Percentiles rank a stretch among this genome's conserved stretches.
phyloP scores from a whole-genome alignment of 2,329 filamentous ascomycete species.

The Monosporascus cannonballus region DNA sequence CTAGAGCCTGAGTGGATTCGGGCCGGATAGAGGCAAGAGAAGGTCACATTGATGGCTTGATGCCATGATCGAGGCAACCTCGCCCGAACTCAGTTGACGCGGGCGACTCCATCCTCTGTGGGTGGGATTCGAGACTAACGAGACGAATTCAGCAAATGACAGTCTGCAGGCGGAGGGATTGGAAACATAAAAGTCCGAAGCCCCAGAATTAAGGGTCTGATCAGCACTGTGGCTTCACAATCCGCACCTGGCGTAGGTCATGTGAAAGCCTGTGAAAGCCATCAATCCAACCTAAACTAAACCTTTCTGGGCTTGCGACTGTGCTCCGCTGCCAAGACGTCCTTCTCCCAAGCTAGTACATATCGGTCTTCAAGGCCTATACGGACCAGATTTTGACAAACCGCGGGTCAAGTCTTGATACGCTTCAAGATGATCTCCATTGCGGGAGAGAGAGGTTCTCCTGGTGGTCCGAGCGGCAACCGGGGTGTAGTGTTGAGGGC shows the following conservation, averaged over 20 bases:
- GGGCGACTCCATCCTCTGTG: too few species aligned
- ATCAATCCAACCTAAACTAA: background rate
- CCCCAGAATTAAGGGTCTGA: background rate
- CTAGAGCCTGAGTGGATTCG: too few species aligned
- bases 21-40: too few species aligned
- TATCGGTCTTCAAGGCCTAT: background rate
- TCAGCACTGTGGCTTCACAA: background rate
- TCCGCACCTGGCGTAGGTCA: too few species aligned
- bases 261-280: background rate
- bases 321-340: background rate
- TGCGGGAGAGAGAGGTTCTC: background rate
- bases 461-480: background rate
- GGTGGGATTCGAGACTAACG: too few species aligned
- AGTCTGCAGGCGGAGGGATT: too few species aligned
- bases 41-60: too few species aligned
- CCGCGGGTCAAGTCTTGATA: background rate
- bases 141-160: too few species aligned
- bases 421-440: background rate
- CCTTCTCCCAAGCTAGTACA: background rate
- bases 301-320: background rate
- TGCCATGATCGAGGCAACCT: too few species aligned
- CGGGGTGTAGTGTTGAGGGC: too few species aligned
- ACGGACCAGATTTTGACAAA: background rate
- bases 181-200: too few species aligned
- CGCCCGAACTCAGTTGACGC: too few species aligned